These are phyloP conservation scores for Botryotinia convoluta DNA, from an alignment of 2,329 filamentous ascomycete genomes.

Conservation along the genomic window DNA sequence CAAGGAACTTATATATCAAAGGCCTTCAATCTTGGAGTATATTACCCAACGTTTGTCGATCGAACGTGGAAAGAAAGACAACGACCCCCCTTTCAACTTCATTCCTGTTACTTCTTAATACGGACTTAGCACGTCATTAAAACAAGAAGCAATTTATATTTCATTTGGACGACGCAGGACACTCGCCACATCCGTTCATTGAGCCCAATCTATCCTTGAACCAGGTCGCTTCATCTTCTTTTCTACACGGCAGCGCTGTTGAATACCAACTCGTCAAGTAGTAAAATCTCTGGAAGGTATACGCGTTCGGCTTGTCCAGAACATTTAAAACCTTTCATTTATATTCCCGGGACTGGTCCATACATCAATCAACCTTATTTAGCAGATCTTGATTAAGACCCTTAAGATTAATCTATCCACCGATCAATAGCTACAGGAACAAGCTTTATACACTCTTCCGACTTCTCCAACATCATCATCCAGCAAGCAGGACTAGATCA, in stretches of 20 bases:
- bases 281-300: slow-evolving; percentile 26
- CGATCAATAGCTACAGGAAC: slow-evolving; percentile 28
- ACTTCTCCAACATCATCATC: slow-evolving; percentile 23
- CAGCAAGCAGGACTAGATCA: slow-evolving; percentile 21
- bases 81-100: slow-evolving; percentile 32
- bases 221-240: slow-evolving; percentile 29
- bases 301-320: slow-evolving; percentile 36
- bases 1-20: slow-evolving; percentile 31
- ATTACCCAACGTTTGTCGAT: slow-evolving; percentile 37
- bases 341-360: slow-evolving; percentile 30
- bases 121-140: slow-evolving; percentile 37
- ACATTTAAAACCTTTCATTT: slow-evolving; percentile 27
- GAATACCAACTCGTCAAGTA: slow-evolving; percentile 10
- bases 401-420: slow-evolving; percentile 26
- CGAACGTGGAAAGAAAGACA: slow-evolving; percentile 36
- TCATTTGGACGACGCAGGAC: slow-evolving; percentile 36
- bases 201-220: slow-evolving; percentile 32
- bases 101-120: slow-evolving; percentile 27
- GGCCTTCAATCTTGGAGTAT: slow-evolving; percentile 36
- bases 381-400: slow-evolving; percentile 26
- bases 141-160: slow-evolving; percentile 35
- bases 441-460: slow-evolving; percentile 24
- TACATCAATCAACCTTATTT: slow-evolving; percentile 34
- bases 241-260: slow-evolving; percentile 22
- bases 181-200: slow-evolving; percentile 30